phyloP scores from a whole-genome alignment of 164 flowering plant species.

The Stephania cephalantha region DNA sequence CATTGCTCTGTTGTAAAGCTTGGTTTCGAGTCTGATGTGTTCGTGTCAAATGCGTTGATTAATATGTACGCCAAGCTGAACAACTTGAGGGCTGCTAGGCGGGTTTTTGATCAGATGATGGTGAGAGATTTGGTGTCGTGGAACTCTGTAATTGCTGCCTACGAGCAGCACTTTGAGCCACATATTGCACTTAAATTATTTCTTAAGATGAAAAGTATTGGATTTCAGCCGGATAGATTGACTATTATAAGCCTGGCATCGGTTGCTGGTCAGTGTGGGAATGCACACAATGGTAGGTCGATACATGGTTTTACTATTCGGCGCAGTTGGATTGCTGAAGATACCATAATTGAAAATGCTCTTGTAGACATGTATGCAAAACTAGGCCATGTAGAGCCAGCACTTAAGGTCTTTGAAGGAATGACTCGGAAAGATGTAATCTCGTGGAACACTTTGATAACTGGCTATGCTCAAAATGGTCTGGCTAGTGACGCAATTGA shows the following conservation, averaged over 20 bases:
- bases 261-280: conserved; percentile 37
- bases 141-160: conserved; percentile 60
- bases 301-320: conserved; percentile 43
- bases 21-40: conserved; percentile 45
- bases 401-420: conserved; percentile 37
- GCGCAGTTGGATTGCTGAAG: conserved; percentile 34
- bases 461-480: conserved; percentile 62
- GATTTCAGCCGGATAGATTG: conserved; percentile 40
- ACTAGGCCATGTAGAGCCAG: conserved; percentile 36
- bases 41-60: conserved; percentile 57
- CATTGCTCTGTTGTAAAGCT: conserved; percentile 49
- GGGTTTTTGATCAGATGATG: conserved; percentile 41
- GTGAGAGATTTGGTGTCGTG: conserved; percentile 54
- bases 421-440: conserved; percentile 42
- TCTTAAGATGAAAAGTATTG: conserved; percentile 36
- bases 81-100: conserved; percentile 26
- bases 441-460: conserved; percentile 64
- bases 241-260: conserved; percentile 60
- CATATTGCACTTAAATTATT: conserved; percentile 28
- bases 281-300: conserved; percentile 28
- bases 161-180: conserved; percentile 51
- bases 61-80: conserved; percentile 58
- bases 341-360: conserved; percentile 46
- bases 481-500: conserved; percentile 55
- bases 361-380: conserved; percentile 68